Evolutionary conservation across 169 alveolate genomes (phyloP), one percentile per base, ranked within the genome.

Genomic region (Plasmodium yoelii): DNA sequence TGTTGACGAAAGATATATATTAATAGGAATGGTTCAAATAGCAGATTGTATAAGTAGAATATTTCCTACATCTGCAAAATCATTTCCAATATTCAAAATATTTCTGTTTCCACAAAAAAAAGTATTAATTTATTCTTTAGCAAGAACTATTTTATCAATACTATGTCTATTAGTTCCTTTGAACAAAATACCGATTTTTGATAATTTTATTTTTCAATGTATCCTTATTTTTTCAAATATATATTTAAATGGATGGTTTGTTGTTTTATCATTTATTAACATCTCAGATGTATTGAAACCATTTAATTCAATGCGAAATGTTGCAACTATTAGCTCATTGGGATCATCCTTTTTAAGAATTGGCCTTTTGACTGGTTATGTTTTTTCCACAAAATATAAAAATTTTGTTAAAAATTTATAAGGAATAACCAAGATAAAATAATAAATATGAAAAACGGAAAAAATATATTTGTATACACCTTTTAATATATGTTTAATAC

Each of bases 181-280:
- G 19, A 53, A 80, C 34, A 46, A 80, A 19, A 19, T n/a, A 10
- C n/a, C 71, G 7, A 22, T 80, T 1, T 19, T 80, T n/a, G 44
- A 65, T 5, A 80, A 80, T 67, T 80, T 80, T 46, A 26, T 46
- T 67, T 80, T 80, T 49, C 51, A 80, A 49, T 80, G 90, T 28
- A 9, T 24, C 18, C 84, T 80, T 2, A 80, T 80, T 55, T 80
- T 80, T 80, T 53, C 82, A 1, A 80, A 80, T 28, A 55, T 80
- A 13, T 80, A 80, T 70, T 60, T 80, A 39, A 80, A 80, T 65
- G 90, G 90, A 8, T 80, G 90, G 90, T 80, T 80, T 80, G 82
- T 80, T 61, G 61, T 39, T 10, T 55, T 80, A 60, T 80, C 90
- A 44, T 80, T 80, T 67, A 80, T 80, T 5, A 80, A 80, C 65